These are phyloP conservation scores for Sisymbrium irio DNA, from an alignment of 345 rosid species.

Conservation along the genomic window DNA sequence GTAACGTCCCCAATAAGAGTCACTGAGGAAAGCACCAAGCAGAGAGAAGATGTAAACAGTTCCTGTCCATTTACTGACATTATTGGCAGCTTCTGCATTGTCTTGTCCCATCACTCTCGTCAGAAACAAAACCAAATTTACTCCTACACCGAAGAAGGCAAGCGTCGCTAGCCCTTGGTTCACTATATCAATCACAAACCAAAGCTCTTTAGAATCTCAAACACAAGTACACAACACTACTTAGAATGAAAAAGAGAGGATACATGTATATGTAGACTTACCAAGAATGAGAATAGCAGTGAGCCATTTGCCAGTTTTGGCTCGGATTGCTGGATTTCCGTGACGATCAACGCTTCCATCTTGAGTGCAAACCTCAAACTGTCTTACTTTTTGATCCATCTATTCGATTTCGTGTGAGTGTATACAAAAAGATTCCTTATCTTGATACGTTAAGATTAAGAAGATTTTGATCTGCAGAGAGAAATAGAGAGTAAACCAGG, in stretches of 20 bases:
- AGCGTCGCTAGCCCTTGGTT: constrained; percentile 95
- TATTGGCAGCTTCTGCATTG: constrained; percentile 93
- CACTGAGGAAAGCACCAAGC: constrained; percentile 96
- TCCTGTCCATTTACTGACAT: constrained; percentile 98
- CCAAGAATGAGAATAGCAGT: constrained; percentile 78
- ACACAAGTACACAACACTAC: too few relatives aligned
- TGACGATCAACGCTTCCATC: constrained; percentile 84
- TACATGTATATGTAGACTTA: constrained; percentile 2
- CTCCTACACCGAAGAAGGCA: constrained; percentile 94
- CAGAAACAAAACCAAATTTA: constrained; percentile 82
- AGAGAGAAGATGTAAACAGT: constrained; percentile 93
- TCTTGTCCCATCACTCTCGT: constrained; percentile 84
- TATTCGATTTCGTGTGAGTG: constrained; percentile 9
- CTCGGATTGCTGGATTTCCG: constrained; percentile 65
- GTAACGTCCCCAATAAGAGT: constrained; percentile 97
- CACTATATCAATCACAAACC: constrained; percentile 44
- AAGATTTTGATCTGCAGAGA: not conserved
- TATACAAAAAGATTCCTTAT: constrained; percentile 15
- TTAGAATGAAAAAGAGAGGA: not conserved
- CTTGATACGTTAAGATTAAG: constrained; percentile 9
- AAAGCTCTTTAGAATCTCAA: not conserved
- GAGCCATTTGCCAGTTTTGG: constrained; percentile 76
- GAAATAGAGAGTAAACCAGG: not conserved
- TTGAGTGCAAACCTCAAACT: constrained; percentile 45
- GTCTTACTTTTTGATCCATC: constrained; percentile 41